Percentiles rank a stretch among this genome's conserved stretches.
These are phyloP conservation scores for Bisporella sp. DNA, from an alignment of 2,329 filamentous ascomycete genomes.

Conservation along the genomic window DNA sequence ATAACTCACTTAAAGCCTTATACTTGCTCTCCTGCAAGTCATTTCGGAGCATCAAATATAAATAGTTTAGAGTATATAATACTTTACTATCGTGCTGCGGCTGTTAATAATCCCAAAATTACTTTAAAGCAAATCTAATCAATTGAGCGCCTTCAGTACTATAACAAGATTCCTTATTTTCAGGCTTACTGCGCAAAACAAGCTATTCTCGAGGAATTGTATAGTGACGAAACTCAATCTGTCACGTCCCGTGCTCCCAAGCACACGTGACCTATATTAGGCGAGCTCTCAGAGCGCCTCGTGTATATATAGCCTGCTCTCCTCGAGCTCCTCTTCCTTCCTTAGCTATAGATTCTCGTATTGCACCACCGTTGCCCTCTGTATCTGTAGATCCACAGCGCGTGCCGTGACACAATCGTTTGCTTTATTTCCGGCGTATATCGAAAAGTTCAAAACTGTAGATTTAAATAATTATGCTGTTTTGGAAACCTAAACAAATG, in stretches of 20 bases:
- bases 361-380: no score
- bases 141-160: slow-evolving; percentile 1
- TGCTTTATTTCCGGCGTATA: background rate
- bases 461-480: background rate
- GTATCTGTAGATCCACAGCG: no score
- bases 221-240: background rate
- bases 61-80: background rate
- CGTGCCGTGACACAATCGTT: no score
- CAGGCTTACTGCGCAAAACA: slow-evolving; percentile 1
- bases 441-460: background rate
- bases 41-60: background rate
- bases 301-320: no score
- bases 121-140: background rate
- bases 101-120: background rate
- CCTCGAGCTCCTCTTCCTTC: no score
- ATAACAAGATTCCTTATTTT: background rate
- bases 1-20: background rate
- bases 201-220: background rate
- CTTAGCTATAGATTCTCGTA: no score
- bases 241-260: no score
- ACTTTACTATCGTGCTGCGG: background rate
- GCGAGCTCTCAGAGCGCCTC: no score
- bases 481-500: background rate
- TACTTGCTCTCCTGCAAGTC: background rate
- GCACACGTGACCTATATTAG: no score